phyloP scores from a whole-genome alignment of 495 filamentous ascomycete species.

The Aspergillus baeticus region DNA sequence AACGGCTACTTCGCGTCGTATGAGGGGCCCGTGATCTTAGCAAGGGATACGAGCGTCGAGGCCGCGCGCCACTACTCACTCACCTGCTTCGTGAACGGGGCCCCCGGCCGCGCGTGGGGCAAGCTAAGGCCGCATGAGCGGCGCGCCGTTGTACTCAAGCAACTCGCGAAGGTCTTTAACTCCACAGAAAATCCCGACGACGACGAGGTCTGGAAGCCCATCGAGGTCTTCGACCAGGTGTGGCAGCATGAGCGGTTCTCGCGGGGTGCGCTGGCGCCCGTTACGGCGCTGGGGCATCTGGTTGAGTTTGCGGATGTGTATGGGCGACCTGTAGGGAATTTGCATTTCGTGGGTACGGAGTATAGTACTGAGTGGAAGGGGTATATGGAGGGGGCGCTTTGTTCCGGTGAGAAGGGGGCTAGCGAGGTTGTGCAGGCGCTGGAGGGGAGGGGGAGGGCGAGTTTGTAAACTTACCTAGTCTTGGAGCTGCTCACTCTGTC shows the following conservation, averaged over 20 bases:
- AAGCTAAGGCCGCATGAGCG: slow-evolving; percentile 15
- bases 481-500: too few relatives aligned
- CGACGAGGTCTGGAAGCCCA: slow-evolving; percentile 19
- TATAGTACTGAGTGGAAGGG: slow-evolving; percentile 43
- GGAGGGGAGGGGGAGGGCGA: too few relatives aligned
- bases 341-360: slow-evolving; percentile 52
- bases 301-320: slow-evolving; percentile 16
- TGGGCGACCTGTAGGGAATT: slow-evolving; percentile 19
- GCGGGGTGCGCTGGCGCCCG: slow-evolving; percentile 16
- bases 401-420: slow-evolving; percentile 35
- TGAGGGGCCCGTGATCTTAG: slow-evolving; percentile 33
- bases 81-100: slow-evolving; percentile 40
- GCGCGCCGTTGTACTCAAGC: slow-evolving; percentile 1
- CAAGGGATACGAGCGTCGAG: slow-evolving; percentile 36
- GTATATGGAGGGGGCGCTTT: slow-evolving; percentile 51
- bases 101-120: slow-evolving; percentile 25
- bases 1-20: slow-evolving; percentile 32
- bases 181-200: neutral
- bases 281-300: slow-evolving; percentile 20
- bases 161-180: slow-evolving; percentile 7
- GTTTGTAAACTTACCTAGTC: too few relatives aligned
- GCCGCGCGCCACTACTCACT: slow-evolving; percentile 31
- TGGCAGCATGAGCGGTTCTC: slow-evolving; percentile 13
- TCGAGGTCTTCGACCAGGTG: slow-evolving; percentile 21
- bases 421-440: slow-evolving; percentile 29